Percentiles rank a stretch among this genome's conserved stretches.
phyloP scores from a whole-genome alignment of 2,329 filamentous ascomycete genomes.

The Alternaria arborescens region DNA sequence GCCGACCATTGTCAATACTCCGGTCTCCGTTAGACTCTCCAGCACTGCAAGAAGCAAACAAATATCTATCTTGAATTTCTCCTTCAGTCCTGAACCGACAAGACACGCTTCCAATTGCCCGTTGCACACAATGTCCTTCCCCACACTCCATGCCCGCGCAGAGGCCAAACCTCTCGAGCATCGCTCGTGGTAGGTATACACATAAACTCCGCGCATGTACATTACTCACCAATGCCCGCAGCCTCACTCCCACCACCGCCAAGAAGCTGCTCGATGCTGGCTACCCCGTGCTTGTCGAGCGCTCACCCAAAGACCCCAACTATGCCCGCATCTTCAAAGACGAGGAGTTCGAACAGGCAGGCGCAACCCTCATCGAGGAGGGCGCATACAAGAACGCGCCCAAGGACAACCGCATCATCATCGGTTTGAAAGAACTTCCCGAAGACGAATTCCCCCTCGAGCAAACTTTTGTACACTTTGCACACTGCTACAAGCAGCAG shows the following conservation, averaged over 20 bases:
- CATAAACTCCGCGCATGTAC: not conserved
- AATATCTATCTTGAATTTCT: no score
- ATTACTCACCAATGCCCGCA: not conserved
- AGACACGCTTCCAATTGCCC: not conserved
- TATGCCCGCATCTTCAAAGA: slow-evolving; percentile 54
- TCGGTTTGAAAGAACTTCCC: slow-evolving; percentile 54
- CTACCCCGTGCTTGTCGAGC: slow-evolving; percentile 53
- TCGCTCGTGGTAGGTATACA: slow-evolving; percentile 37
- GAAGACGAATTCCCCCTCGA: slow-evolving; percentile 50
- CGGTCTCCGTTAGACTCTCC: slow-evolving; percentile 23
- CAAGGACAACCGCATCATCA: slow-evolving; percentile 50
- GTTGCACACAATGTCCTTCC: slow-evolving; percentile 42
- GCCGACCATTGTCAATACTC: slow-evolving; percentile 22
- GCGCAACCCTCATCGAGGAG: slow-evolving; percentile 50
- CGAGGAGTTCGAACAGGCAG: slow-evolving; percentile 50
- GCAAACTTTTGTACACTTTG: slow-evolving; percentile 54
- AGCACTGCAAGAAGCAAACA: not conserved
- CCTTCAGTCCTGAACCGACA: not conserved
- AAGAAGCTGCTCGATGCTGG: slow-evolving; percentile 53
- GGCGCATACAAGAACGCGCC: slow-evolving; percentile 51
- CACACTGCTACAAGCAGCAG: slow-evolving; percentile 55
- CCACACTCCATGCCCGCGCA: slow-evolving; percentile 53
- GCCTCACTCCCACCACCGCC: slow-evolving; percentile 51
- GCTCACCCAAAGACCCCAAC: slow-evolving; percentile 49
- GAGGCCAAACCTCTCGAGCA: slow-evolving; percentile 54